Conservation (phyloP, 164 flowering plant species). For the Tetrastigma voinierianum region DNA sequence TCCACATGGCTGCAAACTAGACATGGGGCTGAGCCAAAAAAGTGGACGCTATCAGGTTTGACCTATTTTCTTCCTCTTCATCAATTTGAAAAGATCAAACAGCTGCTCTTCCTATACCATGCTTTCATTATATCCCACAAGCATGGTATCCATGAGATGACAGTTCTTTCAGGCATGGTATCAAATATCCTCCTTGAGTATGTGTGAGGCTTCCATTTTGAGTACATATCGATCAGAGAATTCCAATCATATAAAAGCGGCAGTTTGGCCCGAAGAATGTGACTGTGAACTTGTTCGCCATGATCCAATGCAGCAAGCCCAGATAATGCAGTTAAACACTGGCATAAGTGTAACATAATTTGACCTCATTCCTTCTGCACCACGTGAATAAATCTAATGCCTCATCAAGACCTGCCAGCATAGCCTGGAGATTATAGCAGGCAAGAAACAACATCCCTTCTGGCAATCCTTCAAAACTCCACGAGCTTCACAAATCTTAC, state of each 20-base stretch:
- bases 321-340: conserved; percentile 57
- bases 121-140: conserved; percentile 66
- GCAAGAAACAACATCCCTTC: conserved; percentile 75
- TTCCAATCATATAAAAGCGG: conserved; percentile 53
- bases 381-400: conserved; percentile 57
- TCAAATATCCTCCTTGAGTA: conserved; percentile 63
- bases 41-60: conserved; percentile 55
- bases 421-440: conserved; percentile 76
- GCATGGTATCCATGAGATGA: conserved; percentile 76
- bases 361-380: conserved; percentile 48
- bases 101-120: conserved; percentile 59
- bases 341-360: conserved; percentile 75
- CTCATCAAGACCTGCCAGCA: conserved; percentile 57
- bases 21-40: conserved; percentile 61
- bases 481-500: conserved; percentile 58
- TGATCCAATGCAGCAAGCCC: conserved; percentile 68
- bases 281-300: conserved; percentile 67
- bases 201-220: conserved; percentile 64
- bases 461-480: conserved; percentile 52
- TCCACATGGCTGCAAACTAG: conserved; percentile 81
- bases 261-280: conserved; percentile 40
- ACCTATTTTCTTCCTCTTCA: conserved; percentile 53
- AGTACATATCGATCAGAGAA: conserved; percentile 76
- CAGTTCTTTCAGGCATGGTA: conserved; percentile 54
- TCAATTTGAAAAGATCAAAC: conserved; percentile 46